Conservation (phyloP, 306 rosid genomes). For the Cyclanthera cordifolia region DNA sequence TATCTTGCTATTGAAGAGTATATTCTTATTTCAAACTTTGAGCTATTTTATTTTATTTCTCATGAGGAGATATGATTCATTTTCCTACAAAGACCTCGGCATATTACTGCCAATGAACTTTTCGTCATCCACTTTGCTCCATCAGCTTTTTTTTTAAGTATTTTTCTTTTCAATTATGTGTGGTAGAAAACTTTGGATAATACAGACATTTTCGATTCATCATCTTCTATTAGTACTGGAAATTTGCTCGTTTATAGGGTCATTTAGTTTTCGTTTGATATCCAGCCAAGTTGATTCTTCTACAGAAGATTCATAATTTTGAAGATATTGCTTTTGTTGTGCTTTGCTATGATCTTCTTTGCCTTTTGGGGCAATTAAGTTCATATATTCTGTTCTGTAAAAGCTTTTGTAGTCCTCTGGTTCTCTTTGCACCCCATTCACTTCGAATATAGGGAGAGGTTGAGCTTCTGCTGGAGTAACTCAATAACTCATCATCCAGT, state of each 20-base stretch:
- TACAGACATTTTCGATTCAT: background rate
- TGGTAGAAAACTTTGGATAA: background rate
- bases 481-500: conserved; percentile 61
- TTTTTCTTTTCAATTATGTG: background rate
- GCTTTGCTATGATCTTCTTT: conserved; percentile 20
- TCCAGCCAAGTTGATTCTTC: background rate
- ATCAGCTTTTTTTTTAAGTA: too few species aligned
- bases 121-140: background rate
- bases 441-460: conserved; percentile 73
- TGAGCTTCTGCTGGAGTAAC: conserved; percentile 99
- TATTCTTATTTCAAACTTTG: background rate
- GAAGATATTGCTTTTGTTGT: conserved; percentile 18
- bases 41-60: background rate
- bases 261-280: background rate
- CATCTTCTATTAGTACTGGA: background rate
- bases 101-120: background rate
- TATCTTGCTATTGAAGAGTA: background rate
- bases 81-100: background rate
- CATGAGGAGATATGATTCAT: background rate
- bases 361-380: conserved; percentile 27
- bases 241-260: background rate
- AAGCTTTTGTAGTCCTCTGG: conserved; percentile 47
- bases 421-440: conserved; percentile 61
- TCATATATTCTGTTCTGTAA: conserved; percentile 26
- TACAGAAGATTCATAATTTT: background rate